Conservation (phyloP, 2,329 filamentous ascomycete species). For the Trichoderma sp. region DNA sequence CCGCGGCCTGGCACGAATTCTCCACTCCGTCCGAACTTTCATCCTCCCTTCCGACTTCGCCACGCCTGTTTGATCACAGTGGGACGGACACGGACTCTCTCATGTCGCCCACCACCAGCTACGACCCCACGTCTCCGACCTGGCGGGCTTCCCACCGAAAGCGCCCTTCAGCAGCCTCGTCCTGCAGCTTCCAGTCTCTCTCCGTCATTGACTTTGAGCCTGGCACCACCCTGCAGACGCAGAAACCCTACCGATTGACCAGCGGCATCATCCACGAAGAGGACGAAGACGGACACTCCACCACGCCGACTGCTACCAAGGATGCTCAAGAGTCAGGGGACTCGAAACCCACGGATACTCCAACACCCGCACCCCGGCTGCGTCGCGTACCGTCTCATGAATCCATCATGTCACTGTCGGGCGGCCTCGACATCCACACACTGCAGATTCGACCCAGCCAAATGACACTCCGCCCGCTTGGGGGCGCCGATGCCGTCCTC, state of each 20-base stretch:
- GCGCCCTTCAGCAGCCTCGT: slow-evolving; percentile 58
- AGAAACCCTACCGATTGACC: slow-evolving; percentile 33
- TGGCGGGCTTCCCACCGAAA: slow-evolving; percentile 58
- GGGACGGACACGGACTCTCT: slow-evolving; percentile 64
- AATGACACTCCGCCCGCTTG: slow-evolving; percentile 60
- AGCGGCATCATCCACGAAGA: slow-evolving; percentile 44
- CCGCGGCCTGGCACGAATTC: slow-evolving; percentile 53
- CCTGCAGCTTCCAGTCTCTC: slow-evolving; percentile 51
- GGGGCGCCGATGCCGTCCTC: slow-evolving; percentile 58
- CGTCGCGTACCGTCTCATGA: slow-evolving; percentile 78
- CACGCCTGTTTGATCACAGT: slow-evolving; percentile 78
- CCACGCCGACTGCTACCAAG: not conserved
- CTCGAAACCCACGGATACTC: not conserved
- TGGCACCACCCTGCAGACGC: slow-evolving; percentile 33
- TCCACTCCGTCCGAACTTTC: slow-evolving; percentile 64
- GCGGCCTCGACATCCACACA: slow-evolving; percentile 88
- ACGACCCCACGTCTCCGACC: slow-evolving; percentile 66
- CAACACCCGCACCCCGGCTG: slow-evolving; percentile 45
- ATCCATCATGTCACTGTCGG: slow-evolving; percentile 82
- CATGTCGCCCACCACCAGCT: slow-evolving; percentile 78
- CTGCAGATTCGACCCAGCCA: slow-evolving; percentile 76
- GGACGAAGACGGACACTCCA: slow-evolving; percentile 40
- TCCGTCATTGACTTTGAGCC: slow-evolving; percentile 42
- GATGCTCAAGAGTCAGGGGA: slow-evolving; percentile 26
- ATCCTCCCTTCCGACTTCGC: slow-evolving; percentile 80